A percentile compares a stretch with the other conserved stretches of the same genome.
These are phyloP conservation scores for Lantana camara DNA, from an alignment of 257 asterid genomes.

Conservation along the genomic window DNA sequence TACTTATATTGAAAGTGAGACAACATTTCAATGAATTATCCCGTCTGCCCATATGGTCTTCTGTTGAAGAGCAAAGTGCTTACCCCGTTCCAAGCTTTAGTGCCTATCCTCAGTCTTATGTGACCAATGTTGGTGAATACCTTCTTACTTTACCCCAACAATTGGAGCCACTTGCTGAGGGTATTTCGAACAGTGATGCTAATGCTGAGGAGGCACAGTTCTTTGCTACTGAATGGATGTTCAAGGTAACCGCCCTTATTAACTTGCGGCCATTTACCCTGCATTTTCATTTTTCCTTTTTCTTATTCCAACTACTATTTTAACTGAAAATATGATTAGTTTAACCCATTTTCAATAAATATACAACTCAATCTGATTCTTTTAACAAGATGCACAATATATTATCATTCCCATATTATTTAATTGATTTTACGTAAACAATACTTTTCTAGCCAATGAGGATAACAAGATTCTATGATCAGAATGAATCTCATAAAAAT, in stretches of 20 bases:
- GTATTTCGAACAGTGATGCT: slow-evolving; percentile 72
- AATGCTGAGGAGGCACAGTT: slow-evolving; percentile 95
- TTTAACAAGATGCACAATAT: no score
- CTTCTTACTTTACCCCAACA: slow-evolving; percentile 98
- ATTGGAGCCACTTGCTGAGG: slow-evolving; percentile 95
- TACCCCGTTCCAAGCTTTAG: slow-evolving; percentile 81
- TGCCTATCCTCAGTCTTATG: slow-evolving; percentile 91
- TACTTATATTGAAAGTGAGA: slow-evolving; percentile 83
- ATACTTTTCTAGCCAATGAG: no score
- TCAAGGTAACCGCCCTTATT: slow-evolving; percentile 62
- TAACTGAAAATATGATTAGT: no score
- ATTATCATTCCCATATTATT: no score
- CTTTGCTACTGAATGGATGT: slow-evolving; percentile 99
- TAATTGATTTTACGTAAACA: no score
- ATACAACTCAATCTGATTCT: no score
- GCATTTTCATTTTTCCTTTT: not conserved
- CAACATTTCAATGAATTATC: slow-evolving; percentile 77
- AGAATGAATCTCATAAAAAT: no score
- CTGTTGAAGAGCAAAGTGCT: slow-evolving; percentile 80
- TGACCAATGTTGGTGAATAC: slow-evolving; percentile 91
- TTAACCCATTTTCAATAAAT: no score
- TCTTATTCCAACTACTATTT: no score
- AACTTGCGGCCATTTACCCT: not conserved
- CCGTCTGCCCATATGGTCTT: slow-evolving; percentile 85
- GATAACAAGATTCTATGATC: no score